Conservation (phyloP, 371 early-diverging fungal genomes). For the Mortierella sp. region DNA sequence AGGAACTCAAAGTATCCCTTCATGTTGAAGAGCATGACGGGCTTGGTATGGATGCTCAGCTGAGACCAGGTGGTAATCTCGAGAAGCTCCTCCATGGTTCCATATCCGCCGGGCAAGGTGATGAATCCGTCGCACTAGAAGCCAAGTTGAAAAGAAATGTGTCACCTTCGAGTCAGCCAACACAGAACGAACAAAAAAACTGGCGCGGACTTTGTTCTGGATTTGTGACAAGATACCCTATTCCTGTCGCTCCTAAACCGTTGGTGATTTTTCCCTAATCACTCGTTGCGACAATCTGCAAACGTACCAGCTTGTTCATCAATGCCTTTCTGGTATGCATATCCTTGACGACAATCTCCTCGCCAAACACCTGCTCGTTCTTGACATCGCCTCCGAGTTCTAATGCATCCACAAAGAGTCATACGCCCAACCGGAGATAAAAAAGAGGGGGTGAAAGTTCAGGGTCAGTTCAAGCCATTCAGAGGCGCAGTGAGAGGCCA, state of each 20-base stretch:
- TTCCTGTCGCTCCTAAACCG: not conserved
- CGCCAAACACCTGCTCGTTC: conserved; percentile 64
- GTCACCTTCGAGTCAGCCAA: not conserved
- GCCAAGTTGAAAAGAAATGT: conserved; percentile 1
- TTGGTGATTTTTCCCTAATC: not conserved
- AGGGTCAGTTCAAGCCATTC: not conserved
- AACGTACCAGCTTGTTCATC: conserved; percentile 74
- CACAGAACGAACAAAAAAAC: conserved; percentile 1
- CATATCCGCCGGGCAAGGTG: conserved; percentile 89
- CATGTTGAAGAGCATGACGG: conserved; percentile 82
- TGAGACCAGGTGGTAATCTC: conserved; percentile 91
- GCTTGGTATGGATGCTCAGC: conserved; percentile 81
- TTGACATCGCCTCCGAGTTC: conserved; percentile 33
- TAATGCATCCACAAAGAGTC: conserved; percentile 9
- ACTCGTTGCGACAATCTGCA: not conserved
- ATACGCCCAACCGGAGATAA: not conserved
- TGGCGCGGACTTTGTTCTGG: not conserved
- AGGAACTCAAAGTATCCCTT: conserved; percentile 80
- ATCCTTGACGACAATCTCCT: conserved; percentile 78
- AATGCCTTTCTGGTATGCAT: conserved; percentile 88
- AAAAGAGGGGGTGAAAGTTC: not conserved
- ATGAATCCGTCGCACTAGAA: conserved; percentile 79
- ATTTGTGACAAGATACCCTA: not conserved
- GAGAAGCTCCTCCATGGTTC: conserved; percentile 89
- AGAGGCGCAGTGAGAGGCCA: not conserved